These are phyloP conservation scores for Pseudopyricularia cyperi DNA, from an alignment of 2,329 filamentous ascomycete genomes.

Conservation along the genomic window DNA sequence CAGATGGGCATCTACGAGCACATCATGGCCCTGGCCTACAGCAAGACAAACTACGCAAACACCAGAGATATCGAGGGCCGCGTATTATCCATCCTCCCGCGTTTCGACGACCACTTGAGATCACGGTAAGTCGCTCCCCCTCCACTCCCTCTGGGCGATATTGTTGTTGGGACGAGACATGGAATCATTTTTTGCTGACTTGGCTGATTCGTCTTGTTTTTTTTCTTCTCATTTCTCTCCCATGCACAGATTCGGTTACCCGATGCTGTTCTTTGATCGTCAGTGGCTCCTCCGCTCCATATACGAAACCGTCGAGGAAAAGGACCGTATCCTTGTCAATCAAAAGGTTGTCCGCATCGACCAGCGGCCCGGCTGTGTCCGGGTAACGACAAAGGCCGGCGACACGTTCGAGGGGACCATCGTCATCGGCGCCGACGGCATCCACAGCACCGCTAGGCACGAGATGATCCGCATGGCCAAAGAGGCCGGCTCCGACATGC, in stretches of 20 bases:
- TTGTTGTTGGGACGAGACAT: too few relatives aligned
- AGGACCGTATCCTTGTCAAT: slow-evolving; percentile 16
- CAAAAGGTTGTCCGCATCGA: slow-evolving; percentile 16
- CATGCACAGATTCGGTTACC: slow-evolving; percentile 16
- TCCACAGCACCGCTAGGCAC: slow-evolving; percentile 12
- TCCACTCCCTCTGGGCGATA: too few relatives aligned
- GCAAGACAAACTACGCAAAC: too few relatives aligned
- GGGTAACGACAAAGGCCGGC: slow-evolving; percentile 18
- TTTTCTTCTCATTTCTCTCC: too few relatives aligned
- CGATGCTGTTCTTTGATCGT: slow-evolving; percentile 14
- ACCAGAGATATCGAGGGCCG: neutral
- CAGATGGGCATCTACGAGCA: neutral
- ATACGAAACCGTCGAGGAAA: slow-evolving; percentile 19
- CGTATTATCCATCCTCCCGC: neutral
- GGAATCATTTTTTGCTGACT: too few relatives aligned
- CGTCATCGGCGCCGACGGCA: slow-evolving; percentile 1
- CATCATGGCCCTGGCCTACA: neutral
- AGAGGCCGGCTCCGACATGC: neutral
- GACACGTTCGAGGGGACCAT: slow-evolving; percentile 6
- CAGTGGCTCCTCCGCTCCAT: slow-evolving; percentile 19
- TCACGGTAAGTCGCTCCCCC: neutral
- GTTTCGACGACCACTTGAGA: neutral
- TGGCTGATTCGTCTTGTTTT: too few relatives aligned
- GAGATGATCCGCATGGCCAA: slow-evolving; percentile 6
- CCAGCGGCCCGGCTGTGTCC: slow-evolving; percentile 11